Evolutionary conservation across 257 asterid species (phyloP), one percentile per base, ranked within the genome.

Genomic region (Misopates orontium): DNA sequence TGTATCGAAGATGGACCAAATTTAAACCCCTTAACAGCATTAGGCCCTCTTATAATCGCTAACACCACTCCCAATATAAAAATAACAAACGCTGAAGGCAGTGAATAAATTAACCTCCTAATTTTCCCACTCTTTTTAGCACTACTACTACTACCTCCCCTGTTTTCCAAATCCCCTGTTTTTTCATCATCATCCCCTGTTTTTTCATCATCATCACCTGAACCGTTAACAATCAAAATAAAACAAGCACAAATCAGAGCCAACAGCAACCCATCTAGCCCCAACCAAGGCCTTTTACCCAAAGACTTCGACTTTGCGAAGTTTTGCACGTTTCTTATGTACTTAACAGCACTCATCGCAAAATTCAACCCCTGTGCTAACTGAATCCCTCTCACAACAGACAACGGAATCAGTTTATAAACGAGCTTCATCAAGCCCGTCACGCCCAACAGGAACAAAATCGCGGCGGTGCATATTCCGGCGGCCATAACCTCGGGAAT

Each of bases 401-500:
- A 51, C 8, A 89, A 17, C 2, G 96, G 96, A 56, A 86, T 78
- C 40, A 86, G 66, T 54, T 71, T 78, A 48, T 89, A 83, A 17
- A 77, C 93, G 25, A 89, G 70, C 64, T 64, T 71, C 96, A 89
- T 87, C 71, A 85, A 69, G 1, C 91, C 89, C 0, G 96, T 73
- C 0, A 63, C 75, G 12, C 95, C 95, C 6, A 89, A 66, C 4
- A 84, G 16, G 54, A 87, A 59, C n/a, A 89, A 41, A 49, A 80
- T 79, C 48, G 73, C 93, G 11, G 69, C 85, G 18, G 93, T 86
- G 84, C 85, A 83, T 50, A 89, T 84, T 23, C 96, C 95, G 14
- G 93, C 85, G 7, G 96, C 93, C 96, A 87, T 89, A 2, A 82
- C 82, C 77, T 89, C 96, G 2, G 95, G 86, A 56, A 89, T 75